Conservation (phyloP, 2,329 filamentous ascomycete genomes). For the Cladosporium sp. region DNA sequence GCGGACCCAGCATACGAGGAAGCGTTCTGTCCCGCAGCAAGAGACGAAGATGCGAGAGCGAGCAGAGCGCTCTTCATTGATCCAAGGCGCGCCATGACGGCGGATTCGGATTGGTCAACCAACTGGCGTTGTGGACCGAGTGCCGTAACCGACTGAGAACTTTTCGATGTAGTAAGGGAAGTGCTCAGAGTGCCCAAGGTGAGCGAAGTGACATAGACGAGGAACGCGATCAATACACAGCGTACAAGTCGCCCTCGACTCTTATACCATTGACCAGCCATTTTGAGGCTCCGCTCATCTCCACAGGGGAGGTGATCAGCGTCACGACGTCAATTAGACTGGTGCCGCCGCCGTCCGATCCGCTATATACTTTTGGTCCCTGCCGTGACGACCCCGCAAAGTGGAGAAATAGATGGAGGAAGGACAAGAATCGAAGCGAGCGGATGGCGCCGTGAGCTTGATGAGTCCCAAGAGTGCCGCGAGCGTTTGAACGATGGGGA, state of each 20-base stretch:
- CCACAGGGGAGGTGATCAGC: slow-evolving; percentile 5
- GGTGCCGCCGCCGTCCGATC: slow-evolving; percentile 4
- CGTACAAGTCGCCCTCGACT: slow-evolving; percentile 1
- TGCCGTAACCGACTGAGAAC: not conserved
- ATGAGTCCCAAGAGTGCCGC: not conserved
- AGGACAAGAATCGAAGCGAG: not conserved
- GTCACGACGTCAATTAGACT: slow-evolving; percentile 6
- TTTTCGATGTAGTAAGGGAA: not conserved
- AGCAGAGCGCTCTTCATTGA: slow-evolving; percentile 7
- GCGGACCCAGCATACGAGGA: not conserved
- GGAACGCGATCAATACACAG: not conserved
- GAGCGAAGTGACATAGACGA: slow-evolving; percentile 5
- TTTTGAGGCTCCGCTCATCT: not conserved
- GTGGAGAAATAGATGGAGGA: slow-evolving; percentile 3
- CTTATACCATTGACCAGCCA: slow-evolving; percentile 6
- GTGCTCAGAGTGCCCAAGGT: not conserved
- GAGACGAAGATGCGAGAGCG: slow-evolving; percentile 7
- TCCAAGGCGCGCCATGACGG: slow-evolving; percentile 6
- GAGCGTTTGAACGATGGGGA: not conserved
- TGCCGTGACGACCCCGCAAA: slow-evolving; percentile 6
- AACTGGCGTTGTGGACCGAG: not conserved
- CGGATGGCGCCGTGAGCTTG: slow-evolving; percentile 8
- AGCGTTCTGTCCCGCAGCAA: slow-evolving; percentile 5
- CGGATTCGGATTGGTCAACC: not conserved
- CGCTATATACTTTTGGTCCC: not conserved